Percentiles rank a stretch among this genome's conserved stretches.
These are phyloP conservation scores for Auricularia cornea DNA, from an alignment of 768 basidiomycete genomes.

Conservation along the genomic window DNA sequence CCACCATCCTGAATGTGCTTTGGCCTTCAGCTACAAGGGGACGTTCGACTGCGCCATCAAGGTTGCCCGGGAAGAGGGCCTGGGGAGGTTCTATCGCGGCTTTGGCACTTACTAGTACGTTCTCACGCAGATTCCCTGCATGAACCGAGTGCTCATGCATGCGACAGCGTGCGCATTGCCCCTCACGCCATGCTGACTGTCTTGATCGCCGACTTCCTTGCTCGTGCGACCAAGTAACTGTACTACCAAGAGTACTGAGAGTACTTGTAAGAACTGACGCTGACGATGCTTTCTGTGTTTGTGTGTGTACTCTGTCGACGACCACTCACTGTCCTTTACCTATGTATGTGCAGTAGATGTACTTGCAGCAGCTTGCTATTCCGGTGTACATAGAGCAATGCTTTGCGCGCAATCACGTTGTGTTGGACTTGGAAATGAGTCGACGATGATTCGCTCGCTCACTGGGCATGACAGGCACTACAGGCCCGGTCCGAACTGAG, in stretches of 20 bases:
- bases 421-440: not conserved
- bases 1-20: not conserved
- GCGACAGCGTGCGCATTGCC: not conserved
- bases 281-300: too few relatives aligned
- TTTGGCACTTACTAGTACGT: not conserved
- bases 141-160: not conserved
- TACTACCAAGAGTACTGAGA: too few relatives aligned
- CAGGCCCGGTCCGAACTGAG: not conserved
- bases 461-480: not conserved
- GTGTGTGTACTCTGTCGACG: not conserved
- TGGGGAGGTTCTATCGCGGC: not conserved
- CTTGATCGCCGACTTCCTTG: not conserved
- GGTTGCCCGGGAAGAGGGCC: not conserved
- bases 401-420: not conserved
- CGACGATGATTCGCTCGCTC: not conserved
- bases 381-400: not conserved
- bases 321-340: not conserved
- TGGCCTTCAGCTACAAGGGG: not conserved
- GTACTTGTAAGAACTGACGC: too few relatives aligned
- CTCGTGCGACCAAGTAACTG: not conserved
- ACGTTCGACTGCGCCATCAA: not conserved
- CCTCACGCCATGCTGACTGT: not conserved
- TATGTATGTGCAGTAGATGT: not conserved
- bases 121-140: not conserved
- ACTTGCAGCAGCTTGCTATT: not conserved